Conservation (phyloP, 768 basidiomycete species). For the Naganishia friedmannii region DNA sequence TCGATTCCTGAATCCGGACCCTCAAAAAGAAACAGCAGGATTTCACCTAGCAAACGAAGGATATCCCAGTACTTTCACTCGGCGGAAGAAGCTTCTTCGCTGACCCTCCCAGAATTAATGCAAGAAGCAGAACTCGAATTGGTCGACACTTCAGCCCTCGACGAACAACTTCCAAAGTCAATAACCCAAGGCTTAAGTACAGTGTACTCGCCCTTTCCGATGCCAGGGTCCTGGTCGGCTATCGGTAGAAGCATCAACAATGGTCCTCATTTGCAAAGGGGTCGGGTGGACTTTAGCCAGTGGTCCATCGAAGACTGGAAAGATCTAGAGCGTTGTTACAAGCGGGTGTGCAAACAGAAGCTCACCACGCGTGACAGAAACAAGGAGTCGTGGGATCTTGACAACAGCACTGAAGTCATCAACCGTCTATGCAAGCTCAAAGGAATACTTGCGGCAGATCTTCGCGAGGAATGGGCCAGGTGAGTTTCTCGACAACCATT, state of each 20-base stretch:
- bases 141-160: background rate
- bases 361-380: background rate
- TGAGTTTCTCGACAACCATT: background rate
- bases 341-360: conserved; percentile 7
- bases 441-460: background rate
- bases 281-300: background rate
- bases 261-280: background rate
- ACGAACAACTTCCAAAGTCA: background rate
- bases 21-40: background rate
- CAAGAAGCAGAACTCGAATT: conserved; percentile 23
- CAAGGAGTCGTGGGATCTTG: background rate
- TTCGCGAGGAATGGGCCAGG: conserved; percentile 14
- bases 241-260: background rate
- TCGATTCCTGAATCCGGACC: background rate
- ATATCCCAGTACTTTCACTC: conserved; percentile 16
- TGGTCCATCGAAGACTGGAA: conserved; percentile 19
- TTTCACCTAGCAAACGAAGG: conserved; percentile 5
- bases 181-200: background rate
- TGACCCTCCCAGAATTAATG: conserved; percentile 8
- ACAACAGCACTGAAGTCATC: conserved; percentile 9
- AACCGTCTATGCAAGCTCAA: conserved; percentile 6
- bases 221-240: conserved; percentile 13
- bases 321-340: conserved; percentile 15
- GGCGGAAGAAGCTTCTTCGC: conserved; percentile 11
- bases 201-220: conserved; percentile 14